A percentile compares a stretch with the other conserved stretches of the same genome.
These are phyloP conservation scores for Trichophyton rubrum DNA, from an alignment of 2,329 filamentous ascomycete genomes.

Conservation along the genomic window DNA sequence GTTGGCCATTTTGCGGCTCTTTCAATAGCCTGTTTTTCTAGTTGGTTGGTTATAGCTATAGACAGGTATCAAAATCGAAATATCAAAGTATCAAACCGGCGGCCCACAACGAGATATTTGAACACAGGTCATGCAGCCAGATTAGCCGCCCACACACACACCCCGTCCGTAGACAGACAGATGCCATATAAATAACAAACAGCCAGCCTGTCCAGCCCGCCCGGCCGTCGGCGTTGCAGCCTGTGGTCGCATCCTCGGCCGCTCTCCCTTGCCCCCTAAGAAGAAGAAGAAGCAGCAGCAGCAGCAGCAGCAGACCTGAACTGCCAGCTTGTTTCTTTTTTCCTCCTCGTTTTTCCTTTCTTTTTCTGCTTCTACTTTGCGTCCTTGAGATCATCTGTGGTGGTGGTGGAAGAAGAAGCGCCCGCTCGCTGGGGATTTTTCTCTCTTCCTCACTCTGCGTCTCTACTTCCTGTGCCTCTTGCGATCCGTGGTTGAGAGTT, in stretches of 20 bases:
- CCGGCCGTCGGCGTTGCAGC: background rate
- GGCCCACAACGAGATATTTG: too few relatives aligned
- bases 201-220: background rate
- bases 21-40: too few relatives aligned
- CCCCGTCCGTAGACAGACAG: too few relatives aligned
- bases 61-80: too few relatives aligned
- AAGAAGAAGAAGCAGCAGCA: background rate
- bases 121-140: too few relatives aligned
- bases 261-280: background rate
- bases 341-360: background rate
- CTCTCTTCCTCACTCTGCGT: background rate
- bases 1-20: background rate
- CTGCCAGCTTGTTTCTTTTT: background rate
- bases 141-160: too few relatives aligned
- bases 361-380: background rate
- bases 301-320: background rate
- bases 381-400: background rate
- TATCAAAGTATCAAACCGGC: too few relatives aligned
- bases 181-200: background rate
- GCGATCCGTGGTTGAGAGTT: background rate
- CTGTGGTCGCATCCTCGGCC: slow-evolving; percentile 2
- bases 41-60: too few relatives aligned
- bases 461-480: background rate
- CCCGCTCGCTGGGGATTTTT: background rate
- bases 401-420: background rate